Evolutionary conservation across 2,329 filamentous ascomycete species (phyloP).

Genomic region (Cadophora sp.): DNA sequence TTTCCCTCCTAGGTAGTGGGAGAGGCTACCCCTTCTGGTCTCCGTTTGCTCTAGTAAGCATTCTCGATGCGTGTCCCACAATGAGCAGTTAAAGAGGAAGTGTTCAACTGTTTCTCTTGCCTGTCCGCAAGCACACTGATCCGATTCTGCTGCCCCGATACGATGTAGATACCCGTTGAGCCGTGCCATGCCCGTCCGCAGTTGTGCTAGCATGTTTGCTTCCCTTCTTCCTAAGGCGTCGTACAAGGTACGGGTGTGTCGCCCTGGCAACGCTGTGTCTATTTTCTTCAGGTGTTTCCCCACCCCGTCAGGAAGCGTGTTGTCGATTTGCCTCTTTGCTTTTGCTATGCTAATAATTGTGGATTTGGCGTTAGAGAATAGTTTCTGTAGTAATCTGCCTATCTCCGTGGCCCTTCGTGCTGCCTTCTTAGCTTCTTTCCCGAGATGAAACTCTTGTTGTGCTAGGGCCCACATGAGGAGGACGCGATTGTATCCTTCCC

Average conservation of each 20-base stretch:
- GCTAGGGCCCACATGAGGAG: no score
- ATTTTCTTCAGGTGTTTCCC: slow-evolving; percentile 39
- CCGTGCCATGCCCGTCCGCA: slow-evolving; percentile 43
- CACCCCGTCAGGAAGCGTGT: slow-evolving; percentile 34
- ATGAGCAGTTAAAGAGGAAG: not conserved
- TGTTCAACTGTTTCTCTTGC: no score
- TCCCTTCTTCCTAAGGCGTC: slow-evolving; percentile 35
- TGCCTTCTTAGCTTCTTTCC: no score
- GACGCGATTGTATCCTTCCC: no score
- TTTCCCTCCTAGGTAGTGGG: no score
- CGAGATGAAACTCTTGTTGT: no score
- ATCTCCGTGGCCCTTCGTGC: no score
- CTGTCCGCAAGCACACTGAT: slow-evolving; percentile 34
- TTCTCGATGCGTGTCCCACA: not conserved
- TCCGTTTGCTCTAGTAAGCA: not conserved
- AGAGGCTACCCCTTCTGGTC: not conserved
- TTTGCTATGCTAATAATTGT: slow-evolving; percentile 40
- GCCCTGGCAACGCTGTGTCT: slow-evolving; percentile 31
- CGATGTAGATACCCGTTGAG: slow-evolving; percentile 42
- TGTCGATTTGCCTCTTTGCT: slow-evolving; percentile 30
- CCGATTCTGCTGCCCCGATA: slow-evolving; percentile 25
- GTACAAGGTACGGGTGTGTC: slow-evolving; percentile 38
- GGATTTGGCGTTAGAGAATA: slow-evolving; percentile 20
- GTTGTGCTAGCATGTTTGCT: slow-evolving; percentile 32
- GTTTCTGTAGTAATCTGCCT: no score